Evolutionary conservation across 495 filamentous ascomycete genomes (phyloP).

Genomic region (Aspergillus baeticus): DNA sequence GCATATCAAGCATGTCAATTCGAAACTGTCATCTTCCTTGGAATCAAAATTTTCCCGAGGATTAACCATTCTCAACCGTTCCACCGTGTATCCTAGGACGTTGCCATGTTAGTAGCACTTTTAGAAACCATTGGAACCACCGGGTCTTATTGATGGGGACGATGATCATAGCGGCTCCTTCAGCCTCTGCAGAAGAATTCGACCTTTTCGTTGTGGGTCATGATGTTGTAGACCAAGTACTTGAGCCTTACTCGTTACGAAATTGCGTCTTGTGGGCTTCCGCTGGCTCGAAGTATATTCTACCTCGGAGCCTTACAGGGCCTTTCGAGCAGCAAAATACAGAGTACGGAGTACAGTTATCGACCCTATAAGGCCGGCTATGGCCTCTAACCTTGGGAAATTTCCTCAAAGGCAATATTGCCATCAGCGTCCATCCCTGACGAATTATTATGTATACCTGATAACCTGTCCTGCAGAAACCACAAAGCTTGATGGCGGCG

Average conservation of each 20-base stretch:
- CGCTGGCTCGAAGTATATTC: neutral
- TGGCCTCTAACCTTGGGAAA: too few relatives aligned
- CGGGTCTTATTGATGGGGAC: neutral
- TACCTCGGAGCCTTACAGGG: too few relatives aligned
- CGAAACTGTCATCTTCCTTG: neutral
- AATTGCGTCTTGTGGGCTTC: neutral
- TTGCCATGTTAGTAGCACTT: neutral
- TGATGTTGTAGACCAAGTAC: neutral
- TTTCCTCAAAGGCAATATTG: too few relatives aligned
- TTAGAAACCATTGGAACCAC: constrained; percentile 1
- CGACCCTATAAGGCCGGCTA: too few relatives aligned
- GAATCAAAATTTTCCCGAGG: neutral
- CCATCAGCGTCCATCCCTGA: neutral
- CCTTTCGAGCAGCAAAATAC: too few relatives aligned
- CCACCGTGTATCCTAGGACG: neutral
- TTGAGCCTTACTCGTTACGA: neutral
- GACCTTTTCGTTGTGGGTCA: neutral
- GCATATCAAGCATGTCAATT: too few relatives aligned
- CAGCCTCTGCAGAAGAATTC: neutral
- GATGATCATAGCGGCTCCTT: constrained; percentile 1
- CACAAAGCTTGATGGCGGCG: constrained; percentile 1
- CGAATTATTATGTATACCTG: neutral
- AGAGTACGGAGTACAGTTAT: too few relatives aligned
- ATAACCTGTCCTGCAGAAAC: neutral
- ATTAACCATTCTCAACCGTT: neutral